Evolutionary conservation across 352 stramenopile species (phyloP).

Genomic region (Globisporangium okanoganense): DNA sequence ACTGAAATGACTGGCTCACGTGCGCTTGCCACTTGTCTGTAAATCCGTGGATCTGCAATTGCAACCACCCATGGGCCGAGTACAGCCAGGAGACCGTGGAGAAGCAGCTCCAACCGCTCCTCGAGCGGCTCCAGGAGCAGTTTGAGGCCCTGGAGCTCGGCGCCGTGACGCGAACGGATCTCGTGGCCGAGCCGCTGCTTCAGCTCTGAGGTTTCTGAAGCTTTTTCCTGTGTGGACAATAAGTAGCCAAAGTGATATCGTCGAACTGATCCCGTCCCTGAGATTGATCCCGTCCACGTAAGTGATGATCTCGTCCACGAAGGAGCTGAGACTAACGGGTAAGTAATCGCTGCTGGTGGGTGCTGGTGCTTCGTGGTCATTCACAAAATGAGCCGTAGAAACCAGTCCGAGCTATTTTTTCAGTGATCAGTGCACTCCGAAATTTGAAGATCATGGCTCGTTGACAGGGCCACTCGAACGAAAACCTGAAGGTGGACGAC

Average conservation of each 20-base stretch:
- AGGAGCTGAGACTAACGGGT: slow-evolving; percentile 7
- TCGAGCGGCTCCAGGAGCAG: slow-evolving; percentile 43
- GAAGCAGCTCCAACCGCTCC: slow-evolving; percentile 35
- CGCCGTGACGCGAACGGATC: slow-evolving; percentile 52
- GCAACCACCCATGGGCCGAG: slow-evolving; percentile 59
- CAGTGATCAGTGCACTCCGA: neutral
- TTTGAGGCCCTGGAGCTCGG: slow-evolving; percentile 44
- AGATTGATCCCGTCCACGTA: too few species aligned
- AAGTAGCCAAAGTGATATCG: too few species aligned
- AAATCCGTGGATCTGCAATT: slow-evolving; percentile 83
- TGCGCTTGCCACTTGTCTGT: neutral
- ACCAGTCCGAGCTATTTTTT: too few species aligned
- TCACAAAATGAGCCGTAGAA: neutral
- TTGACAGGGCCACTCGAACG: neutral
- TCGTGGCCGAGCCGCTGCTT: slow-evolving; percentile 39
- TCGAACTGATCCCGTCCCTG: neutral
- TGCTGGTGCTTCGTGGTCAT: slow-evolving; percentile 1
- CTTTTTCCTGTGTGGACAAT: too few species aligned
- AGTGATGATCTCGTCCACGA: too few species aligned
- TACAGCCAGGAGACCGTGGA: slow-evolving; percentile 51
- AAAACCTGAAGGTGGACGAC: neutral
- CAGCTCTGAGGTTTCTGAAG: neutral
- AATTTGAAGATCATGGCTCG: neutral
- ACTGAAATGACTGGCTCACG: neutral
- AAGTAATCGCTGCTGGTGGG: slow-evolving; percentile 8